Conservation (phyloP, 2,329 filamentous ascomycete species). For the Elsinoe necatrix region DNA sequence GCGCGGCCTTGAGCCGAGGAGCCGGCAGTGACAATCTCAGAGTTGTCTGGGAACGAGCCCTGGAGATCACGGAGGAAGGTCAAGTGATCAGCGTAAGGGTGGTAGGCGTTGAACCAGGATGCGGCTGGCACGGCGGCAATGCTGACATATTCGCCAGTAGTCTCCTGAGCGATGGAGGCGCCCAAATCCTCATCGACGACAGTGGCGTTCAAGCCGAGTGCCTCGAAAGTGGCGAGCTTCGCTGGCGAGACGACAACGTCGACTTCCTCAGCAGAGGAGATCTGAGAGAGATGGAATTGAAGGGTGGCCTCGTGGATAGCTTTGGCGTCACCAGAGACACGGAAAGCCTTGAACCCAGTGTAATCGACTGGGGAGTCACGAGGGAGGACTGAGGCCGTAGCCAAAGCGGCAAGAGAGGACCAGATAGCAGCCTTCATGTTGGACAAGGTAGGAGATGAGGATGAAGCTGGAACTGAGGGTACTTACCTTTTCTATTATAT, state of each 20-base stretch:
- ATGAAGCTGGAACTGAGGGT: background rate
- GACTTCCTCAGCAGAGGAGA: conserved; percentile 13
- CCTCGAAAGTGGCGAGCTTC: conserved; percentile 18
- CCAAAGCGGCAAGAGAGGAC: conserved; percentile 10
- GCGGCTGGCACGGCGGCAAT: conserved; percentile 19
- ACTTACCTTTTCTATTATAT: background rate
- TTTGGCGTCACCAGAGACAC: conserved; percentile 9
- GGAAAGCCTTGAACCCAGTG: conserved; percentile 10
- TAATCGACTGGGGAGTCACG: conserved; percentile 3
- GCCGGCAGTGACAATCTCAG: conserved; percentile 21
- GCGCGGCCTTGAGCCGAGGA: conserved; percentile 21
- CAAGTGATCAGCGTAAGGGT: conserved; percentile 23
- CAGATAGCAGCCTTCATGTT: conserved; percentile 7
- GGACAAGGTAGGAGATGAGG: background rate
- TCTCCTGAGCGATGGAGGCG: conserved; percentile 19
- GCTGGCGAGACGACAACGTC: conserved; percentile 19
- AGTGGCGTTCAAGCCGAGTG: conserved; percentile 18
- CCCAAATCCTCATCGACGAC: conserved; percentile 21
- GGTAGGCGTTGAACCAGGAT: conserved; percentile 23
- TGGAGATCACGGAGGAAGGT: conserved; percentile 22
- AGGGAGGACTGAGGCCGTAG: conserved; percentile 7
- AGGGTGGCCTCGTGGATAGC: conserved; percentile 3
- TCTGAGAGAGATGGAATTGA: conserved; percentile 9
- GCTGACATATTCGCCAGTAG: conserved; percentile 9
- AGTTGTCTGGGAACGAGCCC: conserved; percentile 21